Percentiles rank a stretch among this genome's conserved stretches.
These are phyloP conservation scores for Cucurbita pepo DNA, from an alignment of 306 rosid species.

Conservation along the genomic window DNA sequence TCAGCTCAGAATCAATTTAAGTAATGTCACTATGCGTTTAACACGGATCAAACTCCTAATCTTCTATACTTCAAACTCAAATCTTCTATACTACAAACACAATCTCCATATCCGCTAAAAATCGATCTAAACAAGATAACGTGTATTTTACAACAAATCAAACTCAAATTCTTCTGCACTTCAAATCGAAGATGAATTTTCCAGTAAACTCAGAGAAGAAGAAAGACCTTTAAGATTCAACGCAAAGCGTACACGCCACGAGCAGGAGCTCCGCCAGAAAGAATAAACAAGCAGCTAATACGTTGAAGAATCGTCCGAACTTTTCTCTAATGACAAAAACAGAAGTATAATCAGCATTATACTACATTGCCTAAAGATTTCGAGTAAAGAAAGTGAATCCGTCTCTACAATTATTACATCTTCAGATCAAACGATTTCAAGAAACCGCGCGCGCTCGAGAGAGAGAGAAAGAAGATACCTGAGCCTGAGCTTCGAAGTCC, in stretches of 20 bases:
- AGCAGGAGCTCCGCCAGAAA: conserved; percentile 35
- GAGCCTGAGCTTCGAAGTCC: background rate
- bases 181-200: background rate
- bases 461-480: background rate
- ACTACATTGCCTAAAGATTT: background rate
- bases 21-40: background rate
- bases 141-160: background rate
- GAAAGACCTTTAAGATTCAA: conserved; percentile 24
- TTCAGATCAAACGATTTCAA: background rate
- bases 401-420: background rate
- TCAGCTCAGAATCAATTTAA: background rate
- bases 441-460: background rate
- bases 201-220: background rate
- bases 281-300: conserved; percentile 21
- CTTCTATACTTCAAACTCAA: background rate
- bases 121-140: background rate
- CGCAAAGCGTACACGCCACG: conserved; percentile 44
- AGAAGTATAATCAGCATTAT: background rate
- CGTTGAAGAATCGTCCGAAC: background rate
- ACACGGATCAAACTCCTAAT: background rate
- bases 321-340: background rate
- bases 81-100: background rate
- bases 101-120: background rate
- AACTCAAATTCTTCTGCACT: background rate
- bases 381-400: background rate